A percentile compares a stretch with the other conserved stretches of the same genome.
phyloP scores from a whole-genome alignment of 768 basidiomycete genomes.

The Naganishia onofrii region DNA sequence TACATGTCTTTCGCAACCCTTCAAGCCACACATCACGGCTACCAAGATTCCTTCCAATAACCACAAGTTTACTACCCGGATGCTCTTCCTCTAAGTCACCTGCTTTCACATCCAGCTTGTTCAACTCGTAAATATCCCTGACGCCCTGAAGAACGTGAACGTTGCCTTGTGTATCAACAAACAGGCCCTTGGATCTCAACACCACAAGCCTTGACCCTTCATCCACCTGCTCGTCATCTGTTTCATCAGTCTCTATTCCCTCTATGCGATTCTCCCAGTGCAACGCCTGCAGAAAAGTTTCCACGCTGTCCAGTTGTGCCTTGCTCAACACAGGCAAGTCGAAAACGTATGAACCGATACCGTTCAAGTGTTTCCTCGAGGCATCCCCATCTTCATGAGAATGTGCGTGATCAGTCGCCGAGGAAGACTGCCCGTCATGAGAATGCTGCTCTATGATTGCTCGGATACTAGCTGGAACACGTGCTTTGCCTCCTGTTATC shows the following conservation, averaged over 20 bases:
- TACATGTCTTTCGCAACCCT: constrained; percentile 6
- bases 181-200: constrained; percentile 84
- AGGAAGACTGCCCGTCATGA: not conserved
- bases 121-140: constrained; percentile 80
- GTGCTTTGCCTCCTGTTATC: not conserved
- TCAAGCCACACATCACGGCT: constrained; percentile 25
- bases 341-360: constrained; percentile 50
- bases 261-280: constrained; percentile 67
- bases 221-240: constrained; percentile 2
- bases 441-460: not conserved
- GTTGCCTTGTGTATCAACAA: constrained; percentile 58
- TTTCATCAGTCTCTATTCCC: not conserved
- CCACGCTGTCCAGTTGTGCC: constrained; percentile 60
- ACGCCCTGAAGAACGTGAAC: constrained; percentile 86
- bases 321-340: constrained; percentile 62
- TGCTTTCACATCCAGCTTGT: constrained; percentile 42
- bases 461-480: constrained; percentile 4
- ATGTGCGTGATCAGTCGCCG: constrained; percentile 45
- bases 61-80: constrained; percentile 73
- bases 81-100: constrained; percentile 53
- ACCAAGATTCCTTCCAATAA: constrained; percentile 77
- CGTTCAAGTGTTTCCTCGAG: constrained; percentile 55
- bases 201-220: constrained; percentile 57
- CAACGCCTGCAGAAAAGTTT: constrained; percentile 74
- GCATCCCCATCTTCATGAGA: constrained; percentile 37